Evolutionary conservation across 257 asterid species (phyloP).

Genomic region (Petunia axillaris): DNA sequence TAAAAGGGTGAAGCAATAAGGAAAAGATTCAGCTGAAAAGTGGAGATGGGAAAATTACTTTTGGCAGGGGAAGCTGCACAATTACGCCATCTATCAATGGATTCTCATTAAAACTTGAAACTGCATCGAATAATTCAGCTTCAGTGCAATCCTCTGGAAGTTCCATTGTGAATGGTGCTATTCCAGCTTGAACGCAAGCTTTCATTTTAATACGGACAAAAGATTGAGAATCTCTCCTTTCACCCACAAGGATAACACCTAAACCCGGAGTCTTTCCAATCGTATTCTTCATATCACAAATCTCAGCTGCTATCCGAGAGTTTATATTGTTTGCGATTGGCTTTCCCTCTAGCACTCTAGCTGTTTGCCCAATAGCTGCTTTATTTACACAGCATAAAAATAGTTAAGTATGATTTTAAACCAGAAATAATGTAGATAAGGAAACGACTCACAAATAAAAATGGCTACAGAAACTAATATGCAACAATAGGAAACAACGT

Average conservation of each 20-base stretch:
- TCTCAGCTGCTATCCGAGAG: conserved; percentile 33
- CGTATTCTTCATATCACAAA: conserved; percentile 30
- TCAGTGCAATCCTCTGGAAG: conserved; percentile 33
- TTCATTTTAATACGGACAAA: conserved; percentile 31
- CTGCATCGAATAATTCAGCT: conserved; percentile 28
- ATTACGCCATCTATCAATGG: conserved; percentile 33
- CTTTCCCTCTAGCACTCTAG: conserved; percentile 28
- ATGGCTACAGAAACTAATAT: background rate
- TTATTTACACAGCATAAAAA: background rate
- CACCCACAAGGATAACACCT: conserved; percentile 33
- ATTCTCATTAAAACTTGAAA: conserved; percentile 33
- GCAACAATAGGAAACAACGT: background rate
- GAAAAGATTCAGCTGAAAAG: background rate
- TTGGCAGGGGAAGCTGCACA: conserved; percentile 41
- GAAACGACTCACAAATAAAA: background rate
- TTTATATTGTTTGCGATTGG: conserved; percentile 29
- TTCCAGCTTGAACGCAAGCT: conserved; percentile 35
- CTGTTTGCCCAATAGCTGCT: conserved; percentile 26
- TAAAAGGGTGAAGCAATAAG: background rate
- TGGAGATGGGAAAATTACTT: conserved; percentile 29
- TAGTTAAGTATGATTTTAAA: background rate
- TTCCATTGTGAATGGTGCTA: conserved; percentile 29
- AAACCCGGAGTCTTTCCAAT: conserved; percentile 31
- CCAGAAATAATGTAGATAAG: background rate
- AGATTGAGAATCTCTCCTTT: conserved; percentile 36